These are phyloP conservation scores for Aegilops umbellulata DNA, from an alignment of 176 grass and related monocot genomes.

Conservation along the genomic window DNA sequence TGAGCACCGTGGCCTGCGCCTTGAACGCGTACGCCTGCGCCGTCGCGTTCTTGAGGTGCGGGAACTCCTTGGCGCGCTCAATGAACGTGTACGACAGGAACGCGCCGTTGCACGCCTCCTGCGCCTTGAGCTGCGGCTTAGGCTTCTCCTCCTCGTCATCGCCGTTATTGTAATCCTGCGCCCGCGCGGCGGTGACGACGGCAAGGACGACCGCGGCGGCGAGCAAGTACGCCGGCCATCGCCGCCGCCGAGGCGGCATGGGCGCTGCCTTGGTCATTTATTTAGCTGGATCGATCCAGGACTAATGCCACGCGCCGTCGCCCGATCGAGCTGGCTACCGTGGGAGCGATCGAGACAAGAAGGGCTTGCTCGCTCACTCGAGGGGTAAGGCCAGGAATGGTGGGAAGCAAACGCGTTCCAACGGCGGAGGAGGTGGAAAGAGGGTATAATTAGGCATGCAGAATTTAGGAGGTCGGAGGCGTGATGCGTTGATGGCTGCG, in stretches of 20 bases:
- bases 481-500: not conserved
- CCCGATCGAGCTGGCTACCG: not conserved
- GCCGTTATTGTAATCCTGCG: slow-evolving; percentile 47
- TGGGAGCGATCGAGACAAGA: not conserved
- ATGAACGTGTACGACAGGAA: slow-evolving; percentile 89
- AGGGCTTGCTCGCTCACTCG: not conserved
- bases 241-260: slow-evolving; percentile 25
- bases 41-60: slow-evolving; percentile 77
- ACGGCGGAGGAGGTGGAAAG: slow-evolving; percentile 27
- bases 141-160: slow-evolving; percentile 21
- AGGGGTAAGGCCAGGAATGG: slow-evolving; percentile 19
- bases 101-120: slow-evolving; percentile 78
- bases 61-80: slow-evolving; percentile 81
- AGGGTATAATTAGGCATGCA: slow-evolving; percentile 62
- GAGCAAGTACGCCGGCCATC: not conserved
- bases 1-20: slow-evolving; percentile 57
- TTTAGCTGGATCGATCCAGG: not conserved
- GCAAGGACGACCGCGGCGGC: slow-evolving; percentile 13
- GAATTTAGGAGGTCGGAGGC: slow-evolving; percentile 13
- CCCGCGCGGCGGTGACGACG: not conserved
- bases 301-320: not conserved
- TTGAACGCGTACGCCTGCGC: slow-evolving; percentile 93
- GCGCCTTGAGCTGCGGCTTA: slow-evolving; percentile 39
- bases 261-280: slow-evolving; percentile 4
- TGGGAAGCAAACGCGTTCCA: slow-evolving; percentile 54